These are phyloP conservation scores for Zygoascus ofunaensis DNA, from an alignment of 805 yeast species.

Conservation along the genomic window DNA sequence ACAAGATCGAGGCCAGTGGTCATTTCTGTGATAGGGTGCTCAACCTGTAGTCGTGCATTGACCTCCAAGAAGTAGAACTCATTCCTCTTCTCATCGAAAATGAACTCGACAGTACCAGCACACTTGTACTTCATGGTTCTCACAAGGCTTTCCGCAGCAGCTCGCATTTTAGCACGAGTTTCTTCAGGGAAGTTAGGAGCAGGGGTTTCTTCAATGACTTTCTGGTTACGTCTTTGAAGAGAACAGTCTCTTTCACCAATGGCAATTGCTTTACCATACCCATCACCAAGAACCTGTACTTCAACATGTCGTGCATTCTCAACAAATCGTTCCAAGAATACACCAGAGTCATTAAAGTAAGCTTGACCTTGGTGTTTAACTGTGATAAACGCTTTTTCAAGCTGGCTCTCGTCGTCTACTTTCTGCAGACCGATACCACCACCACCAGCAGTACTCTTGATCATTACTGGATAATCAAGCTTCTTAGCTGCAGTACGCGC, in stretches of 20 bases:
- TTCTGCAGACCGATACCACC: constrained; percentile 98
- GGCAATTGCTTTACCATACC: constrained; percentile 85
- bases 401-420: constrained; percentile 74
- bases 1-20: constrained; percentile 92
- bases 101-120: constrained; percentile 97
- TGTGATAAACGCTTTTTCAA: constrained; percentile 75
- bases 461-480: constrained; percentile 83
- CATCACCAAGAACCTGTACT: constrained; percentile 95
- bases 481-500: constrained; percentile 67
- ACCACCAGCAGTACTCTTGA: constrained; percentile 97
- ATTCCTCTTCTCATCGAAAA: constrained; percentile 77
- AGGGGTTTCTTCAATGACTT: constrained; percentile 94
- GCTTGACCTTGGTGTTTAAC: constrained; percentile 91
- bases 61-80: constrained; percentile 93
- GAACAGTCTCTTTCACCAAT: constrained; percentile 97
- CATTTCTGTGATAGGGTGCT: constrained; percentile 94
- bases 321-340: constrained; percentile 87
- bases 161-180: constrained; percentile 66
- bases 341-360: constrained; percentile 93
- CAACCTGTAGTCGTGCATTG: constrained; percentile 93
- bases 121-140: constrained; percentile 80
- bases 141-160: constrained; percentile 78
- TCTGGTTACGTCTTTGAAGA: constrained; percentile 93
- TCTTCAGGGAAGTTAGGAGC: constrained; percentile 85
- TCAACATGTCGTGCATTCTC: constrained; percentile 95